Conservation (phyloP, 345 rosid genomes). For the Acer negundo region DNA sequence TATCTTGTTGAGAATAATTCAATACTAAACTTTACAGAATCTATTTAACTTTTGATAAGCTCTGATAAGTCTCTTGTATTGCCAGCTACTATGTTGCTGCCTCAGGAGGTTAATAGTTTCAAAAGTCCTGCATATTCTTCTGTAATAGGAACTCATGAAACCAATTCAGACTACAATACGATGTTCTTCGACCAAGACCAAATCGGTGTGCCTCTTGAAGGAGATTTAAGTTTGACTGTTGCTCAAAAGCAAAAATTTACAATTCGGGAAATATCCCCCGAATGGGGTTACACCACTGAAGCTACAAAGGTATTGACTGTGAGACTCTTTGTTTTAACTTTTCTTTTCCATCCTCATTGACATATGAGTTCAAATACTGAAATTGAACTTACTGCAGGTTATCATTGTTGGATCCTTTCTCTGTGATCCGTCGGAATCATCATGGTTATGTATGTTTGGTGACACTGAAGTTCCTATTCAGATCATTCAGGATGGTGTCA, state of each 20-base stretch:
- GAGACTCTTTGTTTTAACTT: not conserved
- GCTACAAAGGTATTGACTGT: slow-evolving; percentile 63
- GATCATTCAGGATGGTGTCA: slow-evolving; percentile 80
- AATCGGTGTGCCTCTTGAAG: slow-evolving; percentile 32
- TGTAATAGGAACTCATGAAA: slow-evolving; percentile 34
- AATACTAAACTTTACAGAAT: slow-evolving; percentile 7
- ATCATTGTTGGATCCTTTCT: slow-evolving; percentile 88
- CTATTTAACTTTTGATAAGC: slow-evolving; percentile 2
- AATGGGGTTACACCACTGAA: slow-evolving; percentile 78
- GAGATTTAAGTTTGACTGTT: slow-evolving; percentile 48
- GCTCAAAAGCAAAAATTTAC: slow-evolving; percentile 64
- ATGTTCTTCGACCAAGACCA: slow-evolving; percentile 42
- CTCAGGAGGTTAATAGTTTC: slow-evolving; percentile 46
- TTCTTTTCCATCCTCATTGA: not conserved
- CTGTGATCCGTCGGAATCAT: slow-evolving; percentile 67
- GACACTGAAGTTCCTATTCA: slow-evolving; percentile 73
- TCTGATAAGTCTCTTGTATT: slow-evolving; percentile 30
- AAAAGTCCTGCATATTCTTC: slow-evolving; percentile 48
- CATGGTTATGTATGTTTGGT: slow-evolving; percentile 97
- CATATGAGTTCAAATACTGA: slow-evolving; percentile 12
- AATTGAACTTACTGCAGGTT: slow-evolving; percentile 60
- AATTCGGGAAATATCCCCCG: slow-evolving; percentile 79
- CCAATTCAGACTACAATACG: slow-evolving; percentile 35
- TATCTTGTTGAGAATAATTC: slow-evolving; percentile 18
- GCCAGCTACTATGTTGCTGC: slow-evolving; percentile 45